These are phyloP conservation scores for Pistacia vera DNA, from an alignment of 345 rosid genomes.

Conservation along the genomic window DNA sequence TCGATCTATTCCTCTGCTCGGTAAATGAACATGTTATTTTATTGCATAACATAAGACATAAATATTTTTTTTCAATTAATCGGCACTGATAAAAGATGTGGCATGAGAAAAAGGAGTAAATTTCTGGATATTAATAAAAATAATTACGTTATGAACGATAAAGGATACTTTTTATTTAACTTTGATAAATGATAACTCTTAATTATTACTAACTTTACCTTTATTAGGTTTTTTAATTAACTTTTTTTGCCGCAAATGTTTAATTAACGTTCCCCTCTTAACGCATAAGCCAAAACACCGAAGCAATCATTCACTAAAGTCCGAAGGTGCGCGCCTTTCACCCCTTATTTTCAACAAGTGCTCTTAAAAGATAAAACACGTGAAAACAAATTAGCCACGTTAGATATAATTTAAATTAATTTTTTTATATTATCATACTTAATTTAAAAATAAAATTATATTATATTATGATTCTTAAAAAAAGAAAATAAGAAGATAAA, in stretches of 20 bases:
- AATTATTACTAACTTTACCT: slow-evolving; percentile 15
- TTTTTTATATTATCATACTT: too few relatives aligned
- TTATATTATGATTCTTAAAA: too few relatives aligned
- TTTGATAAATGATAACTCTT: not conserved
- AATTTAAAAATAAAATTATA: too few relatives aligned
- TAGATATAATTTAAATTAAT: too few relatives aligned
- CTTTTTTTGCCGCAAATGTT: not conserved
- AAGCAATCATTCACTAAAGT: not conserved
- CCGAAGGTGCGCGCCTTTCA: not conserved
- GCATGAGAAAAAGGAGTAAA: not conserved
- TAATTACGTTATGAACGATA: not conserved
- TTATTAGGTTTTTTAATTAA: not conserved
- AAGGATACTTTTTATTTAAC: not conserved
- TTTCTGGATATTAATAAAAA: not conserved
- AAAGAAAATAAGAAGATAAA: too few relatives aligned
- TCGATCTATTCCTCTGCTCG: too few relatives aligned
- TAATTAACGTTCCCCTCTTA: not conserved
- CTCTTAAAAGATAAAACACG: not conserved
- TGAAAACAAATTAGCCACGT: not conserved
- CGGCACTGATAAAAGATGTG: too few relatives aligned
- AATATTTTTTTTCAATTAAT: too few relatives aligned
- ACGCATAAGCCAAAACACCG: not conserved
- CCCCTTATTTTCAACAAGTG: not conserved
- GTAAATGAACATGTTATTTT: too few relatives aligned
- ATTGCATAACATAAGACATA: too few relatives aligned